A percentile compares a stretch with the other conserved stretches of the same genome.
These are phyloP conservation scores for Chrysoporthe deuterocubensis DNA, from an alignment of 2,329 filamentous ascomycete genomes.

Conservation along the genomic window DNA sequence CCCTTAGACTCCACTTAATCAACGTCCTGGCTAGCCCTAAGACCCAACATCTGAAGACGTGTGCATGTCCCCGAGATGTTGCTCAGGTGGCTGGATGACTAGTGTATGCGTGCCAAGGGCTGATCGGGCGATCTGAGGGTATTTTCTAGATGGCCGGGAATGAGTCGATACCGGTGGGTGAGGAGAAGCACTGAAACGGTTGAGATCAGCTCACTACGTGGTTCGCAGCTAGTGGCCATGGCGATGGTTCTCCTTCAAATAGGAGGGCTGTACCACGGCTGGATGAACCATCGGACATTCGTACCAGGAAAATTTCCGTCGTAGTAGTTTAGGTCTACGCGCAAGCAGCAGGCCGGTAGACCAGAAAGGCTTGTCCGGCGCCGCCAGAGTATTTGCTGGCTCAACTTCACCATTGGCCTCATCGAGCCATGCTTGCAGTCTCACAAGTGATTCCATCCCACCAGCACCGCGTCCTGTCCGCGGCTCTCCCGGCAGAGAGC, in stretches of 20 bases:
- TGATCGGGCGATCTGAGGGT: conserved; percentile 4
- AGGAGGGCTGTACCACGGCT: not conserved
- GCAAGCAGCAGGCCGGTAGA: not conserved
- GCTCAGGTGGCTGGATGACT: not conserved
- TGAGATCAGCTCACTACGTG: conserved; percentile 10
- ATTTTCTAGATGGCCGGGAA: not conserved
- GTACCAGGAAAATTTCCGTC: not conserved
- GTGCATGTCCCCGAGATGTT: not conserved
- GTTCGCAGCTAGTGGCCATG: not conserved
- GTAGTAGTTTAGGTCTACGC: not conserved
- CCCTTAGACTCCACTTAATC: not conserved
- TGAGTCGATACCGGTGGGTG: not conserved
- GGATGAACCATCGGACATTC: not conserved
- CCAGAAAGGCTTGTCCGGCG: not conserved
- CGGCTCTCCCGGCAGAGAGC: not conserved
- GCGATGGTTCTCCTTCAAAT: conserved; percentile 1
- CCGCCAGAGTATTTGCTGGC: not conserved
- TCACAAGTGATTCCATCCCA: not conserved
- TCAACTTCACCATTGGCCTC: not conserved
- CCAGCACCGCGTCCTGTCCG: not conserved
- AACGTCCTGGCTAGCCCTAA: not conserved
- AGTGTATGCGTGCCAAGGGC: not conserved
- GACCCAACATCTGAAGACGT: not conserved
- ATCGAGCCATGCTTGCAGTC: not conserved
- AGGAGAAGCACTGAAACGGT: conserved; percentile 1